A percentile compares a stretch with the other conserved stretches of the same genome.
Conservation (phyloP, 2,329 filamentous ascomycete genomes). For the Drechslera avenae region DNA sequence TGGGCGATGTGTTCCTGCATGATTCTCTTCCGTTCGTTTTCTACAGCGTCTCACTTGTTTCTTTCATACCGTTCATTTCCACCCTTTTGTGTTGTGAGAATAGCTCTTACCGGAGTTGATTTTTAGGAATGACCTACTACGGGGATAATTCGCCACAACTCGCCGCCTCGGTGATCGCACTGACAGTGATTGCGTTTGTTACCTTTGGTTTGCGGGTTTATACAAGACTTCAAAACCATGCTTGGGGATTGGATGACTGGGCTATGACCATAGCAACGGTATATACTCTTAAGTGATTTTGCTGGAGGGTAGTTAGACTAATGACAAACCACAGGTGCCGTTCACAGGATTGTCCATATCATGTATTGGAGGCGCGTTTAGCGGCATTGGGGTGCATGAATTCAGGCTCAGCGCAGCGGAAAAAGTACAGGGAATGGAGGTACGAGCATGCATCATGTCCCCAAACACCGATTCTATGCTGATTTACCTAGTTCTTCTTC, state of each 20-base stretch:
- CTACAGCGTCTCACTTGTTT: background rate
- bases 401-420: background rate
- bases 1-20: background rate
- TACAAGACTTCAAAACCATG: conserved; percentile 10
- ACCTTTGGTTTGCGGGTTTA: conserved; percentile 12
- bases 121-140: conserved; percentile 8
- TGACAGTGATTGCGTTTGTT: conserved; percentile 7
- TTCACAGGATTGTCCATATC: conserved; percentile 13
- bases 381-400: conserved; percentile 10
- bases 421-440: conserved; percentile 9
- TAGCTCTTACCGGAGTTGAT: background rate
- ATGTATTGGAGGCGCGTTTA: conserved; percentile 12
- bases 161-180: conserved; percentile 7
- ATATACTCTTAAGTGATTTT: background rate
- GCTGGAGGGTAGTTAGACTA: background rate
- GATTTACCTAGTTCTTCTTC: conserved; percentile 8
- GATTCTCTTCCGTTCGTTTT: background rate
- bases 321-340: conserved; percentile 1
- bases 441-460: background rate
- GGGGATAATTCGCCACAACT: conserved; percentile 10
- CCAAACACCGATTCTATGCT: background rate
- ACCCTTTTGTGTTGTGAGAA: background rate
- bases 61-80: background rate
- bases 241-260: conserved; percentile 15
- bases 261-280: conserved; percentile 13